These are phyloP conservation scores for Cronartium quercuum DNA, from an alignment of 1,284 basidiomycete genomes.

Conservation along the genomic window DNA sequence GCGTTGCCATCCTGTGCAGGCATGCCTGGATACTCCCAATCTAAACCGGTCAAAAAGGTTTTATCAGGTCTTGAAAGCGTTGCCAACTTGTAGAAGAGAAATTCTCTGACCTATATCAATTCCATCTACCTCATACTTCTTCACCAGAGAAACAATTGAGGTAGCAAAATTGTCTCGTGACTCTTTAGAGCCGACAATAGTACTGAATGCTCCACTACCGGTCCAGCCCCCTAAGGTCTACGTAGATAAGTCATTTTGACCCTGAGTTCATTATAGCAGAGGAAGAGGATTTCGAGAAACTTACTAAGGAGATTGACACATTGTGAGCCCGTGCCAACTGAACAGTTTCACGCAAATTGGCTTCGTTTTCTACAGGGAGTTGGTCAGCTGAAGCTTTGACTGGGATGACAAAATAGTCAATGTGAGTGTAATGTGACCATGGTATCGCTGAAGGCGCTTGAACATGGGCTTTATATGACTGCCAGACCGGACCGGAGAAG, in stretches of 20 bases:
- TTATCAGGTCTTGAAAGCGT: neutral
- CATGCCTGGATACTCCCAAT: slow-evolving; percentile 37
- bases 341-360: slow-evolving; percentile 24
- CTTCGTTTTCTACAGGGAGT: slow-evolving; percentile 15
- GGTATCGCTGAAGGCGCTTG: slow-evolving; percentile 32
- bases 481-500: neutral
- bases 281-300: neutral
- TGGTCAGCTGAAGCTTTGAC: slow-evolving; percentile 5
- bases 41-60: neutral
- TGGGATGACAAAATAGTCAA: slow-evolving; percentile 32
- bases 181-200: slow-evolving; percentile 1
- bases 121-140: slow-evolving; percentile 27
- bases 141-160: slow-evolving; percentile 2
- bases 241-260: neutral
- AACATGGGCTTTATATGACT: slow-evolving; percentile 26
- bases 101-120: slow-evolving; percentile 21
- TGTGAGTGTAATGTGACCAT: slow-evolving; percentile 33
- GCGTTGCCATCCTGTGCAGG: slow-evolving; percentile 14
- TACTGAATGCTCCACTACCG: slow-evolving; percentile 30
- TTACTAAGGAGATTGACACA: slow-evolving; percentile 34
- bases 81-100: neutral
- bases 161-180: slow-evolving; percentile 17
- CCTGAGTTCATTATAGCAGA: neutral
- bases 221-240: slow-evolving; percentile 37
- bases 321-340: slow-evolving; percentile 25